phyloP scores from a whole-genome alignment of 2,329 filamentous ascomycete genomes.

The Grosmannia clavigera region DNA sequence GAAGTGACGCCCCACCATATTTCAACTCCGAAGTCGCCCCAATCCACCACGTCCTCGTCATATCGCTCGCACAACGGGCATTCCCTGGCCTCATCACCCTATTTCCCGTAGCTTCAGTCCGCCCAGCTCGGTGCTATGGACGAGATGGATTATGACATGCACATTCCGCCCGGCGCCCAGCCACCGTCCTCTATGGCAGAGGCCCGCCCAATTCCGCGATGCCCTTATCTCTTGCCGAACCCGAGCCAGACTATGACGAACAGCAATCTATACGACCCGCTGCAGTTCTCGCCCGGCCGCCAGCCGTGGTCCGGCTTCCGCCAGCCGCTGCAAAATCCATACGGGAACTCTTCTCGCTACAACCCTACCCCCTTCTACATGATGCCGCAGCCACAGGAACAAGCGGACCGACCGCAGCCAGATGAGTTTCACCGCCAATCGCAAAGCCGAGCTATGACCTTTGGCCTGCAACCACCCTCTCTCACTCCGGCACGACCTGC shows the following conservation, averaged over 20 bases:
- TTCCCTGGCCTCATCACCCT: not conserved
- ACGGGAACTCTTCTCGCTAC: not conserved
- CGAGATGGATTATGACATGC: slow-evolving; percentile 21
- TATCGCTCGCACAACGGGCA: not conserved
- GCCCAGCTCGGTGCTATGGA: slow-evolving; percentile 14
- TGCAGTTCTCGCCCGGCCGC: slow-evolving; percentile 1
- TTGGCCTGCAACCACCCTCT: not conserved
- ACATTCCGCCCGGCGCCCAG: slow-evolving; percentile 10
- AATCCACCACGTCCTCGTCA: not conserved
- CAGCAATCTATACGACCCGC: slow-evolving; percentile 8
- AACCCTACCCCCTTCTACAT: not conserved
- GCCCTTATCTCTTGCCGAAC: slow-evolving; percentile 2
- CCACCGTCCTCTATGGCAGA: not conserved
- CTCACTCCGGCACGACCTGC: not conserved
- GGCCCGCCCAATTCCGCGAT: not conserved
- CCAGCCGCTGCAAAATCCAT: not conserved
- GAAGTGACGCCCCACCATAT: not conserved
- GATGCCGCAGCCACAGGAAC: not conserved
- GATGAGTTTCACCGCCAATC: not conserved
- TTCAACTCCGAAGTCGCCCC: not conserved
- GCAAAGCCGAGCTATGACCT: not conserved
- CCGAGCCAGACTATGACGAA: not conserved
- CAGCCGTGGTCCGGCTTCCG: not conserved
- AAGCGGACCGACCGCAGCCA: not conserved
- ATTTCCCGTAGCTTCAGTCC: not conserved